Conservation (phyloP, 129 eudicot genomes). For the Rutidosis leptorrhynchoides region DNA sequence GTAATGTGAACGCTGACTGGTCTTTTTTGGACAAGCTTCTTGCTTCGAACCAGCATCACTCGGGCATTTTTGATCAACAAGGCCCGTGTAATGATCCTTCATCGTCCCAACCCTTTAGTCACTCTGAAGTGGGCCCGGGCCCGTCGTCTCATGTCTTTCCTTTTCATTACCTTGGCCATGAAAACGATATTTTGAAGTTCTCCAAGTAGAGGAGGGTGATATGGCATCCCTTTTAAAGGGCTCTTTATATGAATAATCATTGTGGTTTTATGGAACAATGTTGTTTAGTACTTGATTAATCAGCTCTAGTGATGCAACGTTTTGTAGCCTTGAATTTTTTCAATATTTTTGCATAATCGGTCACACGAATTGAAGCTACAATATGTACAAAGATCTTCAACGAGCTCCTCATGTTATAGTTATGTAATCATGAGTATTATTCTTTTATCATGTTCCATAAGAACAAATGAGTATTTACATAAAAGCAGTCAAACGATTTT, state of each 20-base stretch:
- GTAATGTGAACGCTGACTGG: conserved; percentile 51
- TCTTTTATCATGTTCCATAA: too few species aligned
- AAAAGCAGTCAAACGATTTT: neutral
- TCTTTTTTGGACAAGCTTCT: conserved; percentile 85
- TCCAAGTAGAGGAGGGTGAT: conserved; percentile 41
- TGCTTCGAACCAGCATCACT: conserved; percentile 52
- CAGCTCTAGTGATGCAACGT: conserved; percentile 5
- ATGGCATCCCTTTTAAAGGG: conserved; percentile 1
- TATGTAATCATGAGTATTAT: too few species aligned
- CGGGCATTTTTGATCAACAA: conserved; percentile 39
- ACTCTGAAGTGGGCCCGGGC: conserved; percentile 32
- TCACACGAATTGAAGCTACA: neutral
- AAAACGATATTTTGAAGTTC: conserved; percentile 50
- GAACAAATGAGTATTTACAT: conserved; percentile 9
- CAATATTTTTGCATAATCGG: neutral
- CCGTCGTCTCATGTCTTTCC: conserved; percentile 45
- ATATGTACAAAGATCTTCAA: neutral
- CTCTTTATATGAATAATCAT: conserved; percentile 7
- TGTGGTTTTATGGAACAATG: conserved; percentile 20
- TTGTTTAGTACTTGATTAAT: conserved; percentile 10
- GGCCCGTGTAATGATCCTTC: conserved; percentile 32
- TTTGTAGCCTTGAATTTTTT: neutral
- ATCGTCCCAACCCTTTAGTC: conserved; percentile 38
- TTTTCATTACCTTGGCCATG: conserved; percentile 51
- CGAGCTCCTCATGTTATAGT: neutral